A percentile compares a stretch with the other conserved stretches of the same genome.
Conservation (phyloP, 2,329 filamentous ascomycete genomes). For the Cladophialophora yegresii region DNA sequence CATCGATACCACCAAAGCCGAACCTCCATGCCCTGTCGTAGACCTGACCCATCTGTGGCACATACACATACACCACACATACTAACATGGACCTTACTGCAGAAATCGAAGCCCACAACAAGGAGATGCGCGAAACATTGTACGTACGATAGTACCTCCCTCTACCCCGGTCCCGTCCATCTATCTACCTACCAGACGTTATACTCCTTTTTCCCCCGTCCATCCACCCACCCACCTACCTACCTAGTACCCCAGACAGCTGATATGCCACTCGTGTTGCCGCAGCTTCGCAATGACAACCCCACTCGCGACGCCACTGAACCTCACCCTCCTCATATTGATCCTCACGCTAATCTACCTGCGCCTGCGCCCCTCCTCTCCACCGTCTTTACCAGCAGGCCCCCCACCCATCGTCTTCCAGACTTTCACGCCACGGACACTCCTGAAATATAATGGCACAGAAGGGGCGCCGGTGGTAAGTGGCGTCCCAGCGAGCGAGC, state of each 20-base stretch:
- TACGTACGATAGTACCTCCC: constrained; percentile 9
- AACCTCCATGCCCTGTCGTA: too few species aligned
- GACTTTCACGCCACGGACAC: constrained; percentile 77
- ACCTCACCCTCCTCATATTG: constrained; percentile 61
- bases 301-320: constrained; percentile 44
- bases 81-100: background rate
- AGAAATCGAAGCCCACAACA: constrained; percentile 26
- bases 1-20: too few species aligned
- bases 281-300: constrained; percentile 29
- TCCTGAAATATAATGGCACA: constrained; percentile 82
- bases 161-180: background rate
- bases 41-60: too few species aligned
- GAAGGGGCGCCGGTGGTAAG: constrained; percentile 65
- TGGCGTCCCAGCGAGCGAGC: background rate
- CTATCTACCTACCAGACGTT: too few species aligned
- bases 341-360: constrained; percentile 60
- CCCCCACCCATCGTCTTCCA: constrained; percentile 76
- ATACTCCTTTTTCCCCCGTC: background rate
- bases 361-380: constrained; percentile 58
- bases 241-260: too few species aligned
- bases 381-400: constrained; percentile 55
- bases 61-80: background rate
- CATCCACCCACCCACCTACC: background rate
- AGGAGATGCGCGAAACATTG: constrained; percentile 24
- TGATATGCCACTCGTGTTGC: too few species aligned